Evolutionary conservation across 2,329 filamentous ascomycete genomes (phyloP), one percentile per base, ranked within the genome.

Genomic region (Lojkania enalia): DNA sequence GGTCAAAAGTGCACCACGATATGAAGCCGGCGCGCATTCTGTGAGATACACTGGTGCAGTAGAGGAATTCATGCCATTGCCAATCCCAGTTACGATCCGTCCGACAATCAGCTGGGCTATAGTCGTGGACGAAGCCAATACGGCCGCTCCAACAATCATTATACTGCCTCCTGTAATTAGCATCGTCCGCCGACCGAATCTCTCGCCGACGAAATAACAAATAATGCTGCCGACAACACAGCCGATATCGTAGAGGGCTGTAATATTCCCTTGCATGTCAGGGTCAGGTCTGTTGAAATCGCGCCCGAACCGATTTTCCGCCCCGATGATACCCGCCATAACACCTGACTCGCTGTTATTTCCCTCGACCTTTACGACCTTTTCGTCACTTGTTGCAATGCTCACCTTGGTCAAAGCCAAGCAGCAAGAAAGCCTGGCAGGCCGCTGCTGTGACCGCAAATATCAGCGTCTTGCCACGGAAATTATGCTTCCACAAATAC

Each of bases 1-100:
- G 15, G 77, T 77, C 30, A 81, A 75, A 18, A 78, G 61, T 36
- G 72, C 64, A 21, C 78, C 79, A 21, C 78, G 72, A 33, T 45
- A 44, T n/a, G n/a, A n/a, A n/a, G n/a, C n/a, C n/a, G 23, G 23
- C 23, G 23, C 23, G 7, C 7, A 7, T 27, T 27, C 23, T 7
- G 23, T 7, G 7, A 7, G 23, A 7, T n/a, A 27, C 7, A 27
- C 23, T n/a, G 23, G 23, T 27, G n/a, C n/a, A 7, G 23, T 27
- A 27, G 7, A 7, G 7, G 23, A 7, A 7, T 7, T 27, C 48
- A 51, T 51, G 2, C 48, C 42, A 15, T 7, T 31, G 1, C 48
- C 45, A n/a, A 51, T 39, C 7, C 23, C 23, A 27, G 23, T 27
- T 7, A 27, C 23, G 23, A 27, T 27, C 7, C 23, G 23, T 7